Conservation (phyloP, 83 land plant species). For the Picea abies region DNA sequence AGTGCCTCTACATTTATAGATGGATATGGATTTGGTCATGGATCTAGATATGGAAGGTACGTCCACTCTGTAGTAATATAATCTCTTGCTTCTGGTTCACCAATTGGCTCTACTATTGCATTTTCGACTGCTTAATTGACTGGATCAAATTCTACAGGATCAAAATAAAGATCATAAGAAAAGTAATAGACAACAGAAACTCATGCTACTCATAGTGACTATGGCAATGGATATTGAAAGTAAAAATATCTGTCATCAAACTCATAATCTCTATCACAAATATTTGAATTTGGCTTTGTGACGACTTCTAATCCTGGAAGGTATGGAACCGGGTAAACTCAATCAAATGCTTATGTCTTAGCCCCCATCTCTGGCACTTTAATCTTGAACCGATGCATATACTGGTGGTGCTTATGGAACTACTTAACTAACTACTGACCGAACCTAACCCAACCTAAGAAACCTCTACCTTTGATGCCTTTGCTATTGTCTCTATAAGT, state of each 20-base stretch:
- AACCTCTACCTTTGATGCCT: background rate
- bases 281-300: too few species aligned
- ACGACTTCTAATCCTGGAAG: too few species aligned
- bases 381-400: too few species aligned
- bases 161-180: background rate
- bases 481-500: background rate
- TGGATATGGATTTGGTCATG: background rate
- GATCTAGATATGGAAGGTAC: constrained; percentile 1
- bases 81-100: background rate
- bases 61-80: background rate
- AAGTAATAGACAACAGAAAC: background rate
- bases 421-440: too few species aligned
- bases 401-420: too few species aligned
- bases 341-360: too few species aligned
- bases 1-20: background rate
- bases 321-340: too few species aligned
- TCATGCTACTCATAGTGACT: background rate
- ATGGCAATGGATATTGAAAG: background rate
- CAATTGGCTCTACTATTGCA: background rate
- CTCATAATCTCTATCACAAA: too few species aligned
- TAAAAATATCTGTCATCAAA: too few species aligned
- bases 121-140: background rate
- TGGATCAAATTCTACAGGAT: background rate
- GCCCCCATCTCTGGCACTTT: too few species aligned
- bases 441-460: too few species aligned